phyloP scores from a whole-genome alignment of 2,329 filamentous ascomycete genomes.

The Nectriaceae sp. region DNA sequence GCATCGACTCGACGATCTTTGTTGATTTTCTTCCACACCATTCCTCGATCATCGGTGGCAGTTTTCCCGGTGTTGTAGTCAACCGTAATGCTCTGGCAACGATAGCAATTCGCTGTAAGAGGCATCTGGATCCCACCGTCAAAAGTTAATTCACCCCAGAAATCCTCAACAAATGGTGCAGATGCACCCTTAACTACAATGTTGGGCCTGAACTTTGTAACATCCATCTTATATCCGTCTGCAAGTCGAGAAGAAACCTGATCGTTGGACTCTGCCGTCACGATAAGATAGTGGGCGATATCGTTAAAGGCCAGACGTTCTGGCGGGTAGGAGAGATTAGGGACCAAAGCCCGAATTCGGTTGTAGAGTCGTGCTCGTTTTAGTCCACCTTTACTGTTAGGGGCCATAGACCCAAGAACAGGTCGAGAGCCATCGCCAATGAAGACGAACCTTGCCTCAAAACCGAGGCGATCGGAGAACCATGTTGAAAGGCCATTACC shows the following conservation, averaged over 20 bases:
- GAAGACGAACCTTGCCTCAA: slow-evolving; percentile 18
- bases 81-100: slow-evolving; percentile 27
- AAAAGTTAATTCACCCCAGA: slow-evolving; percentile 22
- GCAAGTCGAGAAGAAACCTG: slow-evolving; percentile 17
- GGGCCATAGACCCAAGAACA: slow-evolving; percentile 22
- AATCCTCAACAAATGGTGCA: slow-evolving; percentile 19
- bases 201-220: slow-evolving; percentile 28
- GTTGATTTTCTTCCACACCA: slow-evolving; percentile 27
- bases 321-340: slow-evolving; percentile 7
- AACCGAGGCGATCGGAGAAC: slow-evolving; percentile 20
- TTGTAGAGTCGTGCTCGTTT: slow-evolving; percentile 6
- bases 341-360: slow-evolving; percentile 4
- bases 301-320: slow-evolving; percentile 21
- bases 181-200: slow-evolving; percentile 24
- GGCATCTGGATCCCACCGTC: slow-evolving; percentile 17
- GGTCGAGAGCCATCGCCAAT: slow-evolving; percentile 24
- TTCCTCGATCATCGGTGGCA: slow-evolving; percentile 18
- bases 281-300: slow-evolving; percentile 24
- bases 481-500: slow-evolving; percentile 18
- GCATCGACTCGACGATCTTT: slow-evolving; percentile 24
- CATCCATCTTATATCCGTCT: slow-evolving; percentile 17
- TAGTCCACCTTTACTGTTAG: slow-evolving; percentile 20
- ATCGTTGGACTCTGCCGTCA: slow-evolving; percentile 26
- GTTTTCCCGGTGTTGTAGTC: slow-evolving; percentile 23
- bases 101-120: slow-evolving; percentile 23